Conservation (phyloP, 441 rosid genomes). For the Kokia cookei region DNA sequence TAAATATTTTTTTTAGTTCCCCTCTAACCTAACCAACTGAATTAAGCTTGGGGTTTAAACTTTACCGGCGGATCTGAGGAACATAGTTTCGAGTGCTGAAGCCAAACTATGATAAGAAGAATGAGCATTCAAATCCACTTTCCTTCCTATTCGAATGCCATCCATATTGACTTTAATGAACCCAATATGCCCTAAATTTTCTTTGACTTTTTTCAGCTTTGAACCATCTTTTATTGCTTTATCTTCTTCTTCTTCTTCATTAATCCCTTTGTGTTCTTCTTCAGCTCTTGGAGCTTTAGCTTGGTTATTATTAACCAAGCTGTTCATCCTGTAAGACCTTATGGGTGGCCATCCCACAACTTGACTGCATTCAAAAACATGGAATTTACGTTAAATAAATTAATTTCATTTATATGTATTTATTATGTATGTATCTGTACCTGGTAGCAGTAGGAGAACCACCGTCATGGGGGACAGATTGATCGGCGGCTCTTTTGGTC, state of each 20-base stretch:
- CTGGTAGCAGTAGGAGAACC: constrained; percentile 59
- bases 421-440: constrained; percentile 13
- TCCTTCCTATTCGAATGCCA: constrained; percentile 58
- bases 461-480: constrained; percentile 40
- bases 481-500: constrained; percentile 57
- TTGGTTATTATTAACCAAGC: constrained; percentile 35
- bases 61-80: constrained; percentile 19
- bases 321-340: constrained; percentile 52
- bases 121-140: constrained; percentile 56
- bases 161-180: constrained; percentile 61
- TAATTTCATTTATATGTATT: too few relatives aligned
- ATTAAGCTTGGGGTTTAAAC: too few relatives aligned
- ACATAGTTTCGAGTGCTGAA: constrained; percentile 51
- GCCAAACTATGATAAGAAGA: constrained; percentile 47
- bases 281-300: constrained; percentile 46
- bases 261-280: constrained; percentile 35
- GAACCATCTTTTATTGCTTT: constrained; percentile 24
- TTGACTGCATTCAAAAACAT: constrained; percentile 38
- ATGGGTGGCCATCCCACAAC: constrained; percentile 80
- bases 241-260: constrained; percentile 21
- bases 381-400: not conserved
- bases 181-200: constrained; percentile 20
- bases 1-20: too few relatives aligned
- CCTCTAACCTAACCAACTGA: too few relatives aligned
- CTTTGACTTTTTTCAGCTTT: constrained; percentile 32